Evolutionary conservation across 805 yeast genomes (phyloP), one percentile per base, ranked within the genome.

Genomic region (Schwanniomyces polymorphus): DNA sequence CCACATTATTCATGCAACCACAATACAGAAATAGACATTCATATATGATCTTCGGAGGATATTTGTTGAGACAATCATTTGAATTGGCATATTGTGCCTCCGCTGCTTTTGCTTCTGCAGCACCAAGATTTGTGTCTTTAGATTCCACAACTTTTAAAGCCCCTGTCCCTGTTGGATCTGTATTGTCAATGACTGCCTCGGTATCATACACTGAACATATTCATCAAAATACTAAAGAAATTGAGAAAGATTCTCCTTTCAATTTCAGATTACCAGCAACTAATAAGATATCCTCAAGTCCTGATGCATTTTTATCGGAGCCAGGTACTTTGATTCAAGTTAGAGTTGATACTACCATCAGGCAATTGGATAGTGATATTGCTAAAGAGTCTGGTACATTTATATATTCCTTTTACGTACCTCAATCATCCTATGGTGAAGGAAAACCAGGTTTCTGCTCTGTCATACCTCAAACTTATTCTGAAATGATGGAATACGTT

Each of bases 81-180:
- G 98, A 91, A 65, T 79, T 91, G 59, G 97, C 97, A 1, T 91
- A 91, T 63, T 90, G 96, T 68, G 82, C 92, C 14, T 90, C 96
- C 7, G 96, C 96, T 5, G 88, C 95, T 1, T 90, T 91, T 59
- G 75, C 97, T 2, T 84, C 83, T 54, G 84, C 92, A 12, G 82
- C 86, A 50, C 97, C 98, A 38, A 77, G 97, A 62, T 91, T 91
- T 56, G 88, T 90, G 9, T 86, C 96, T 2, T 76, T 91, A 55
- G 97, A 91, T 64, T 86, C 94, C 18, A 90, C 97, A 38, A 87
- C 95, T 21, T 91, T 91, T 76, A 84, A 87, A 59, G 87, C 91
- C 16, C 98, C 98, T 2, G 98, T 91, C 7, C 97, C 97, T 1
- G 97, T 91, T 14, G 97, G 98, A 1, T 84, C 91, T 1, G 96